Evolutionary conservation across 139 green algal genomes (phyloP).

Genomic region (Spirogloea muscicola): DNA sequence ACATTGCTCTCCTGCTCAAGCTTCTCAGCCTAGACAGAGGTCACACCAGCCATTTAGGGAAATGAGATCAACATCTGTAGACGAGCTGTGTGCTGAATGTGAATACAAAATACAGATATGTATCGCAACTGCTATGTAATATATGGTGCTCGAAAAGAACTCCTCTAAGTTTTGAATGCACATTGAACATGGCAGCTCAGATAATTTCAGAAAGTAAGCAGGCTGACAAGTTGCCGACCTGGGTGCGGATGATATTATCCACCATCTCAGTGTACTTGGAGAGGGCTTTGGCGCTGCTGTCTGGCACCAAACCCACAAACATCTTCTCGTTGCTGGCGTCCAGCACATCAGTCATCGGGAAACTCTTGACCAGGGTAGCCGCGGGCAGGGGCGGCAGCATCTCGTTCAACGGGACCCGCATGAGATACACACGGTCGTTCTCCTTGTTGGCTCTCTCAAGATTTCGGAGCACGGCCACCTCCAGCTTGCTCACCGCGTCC

Average conservation of each 20-base stretch:
- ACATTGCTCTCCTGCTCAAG: constrained; percentile 76
- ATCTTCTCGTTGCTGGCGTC: constrained; percentile 34
- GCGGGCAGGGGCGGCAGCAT: constrained; percentile 16
- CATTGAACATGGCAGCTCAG: no score
- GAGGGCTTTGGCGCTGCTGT: constrained; percentile 41
- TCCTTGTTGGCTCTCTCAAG: constrained; percentile 42
- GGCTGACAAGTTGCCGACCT: no score
- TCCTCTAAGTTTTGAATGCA: no score
- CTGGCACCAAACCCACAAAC: constrained; percentile 42
- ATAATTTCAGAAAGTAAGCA: not conserved
- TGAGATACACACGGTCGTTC: constrained; percentile 47
- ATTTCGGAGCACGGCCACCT: constrained; percentile 18
- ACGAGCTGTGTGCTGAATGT: no score
- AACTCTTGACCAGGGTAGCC: constrained; percentile 21
- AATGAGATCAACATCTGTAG: no score
- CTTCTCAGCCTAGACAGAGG: constrained; percentile 24
- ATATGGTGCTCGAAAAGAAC: no score
- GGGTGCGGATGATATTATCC: constrained; percentile 67
- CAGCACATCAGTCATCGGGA: constrained; percentile 4
- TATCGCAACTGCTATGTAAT: no score
- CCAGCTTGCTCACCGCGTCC: constrained; percentile 40
- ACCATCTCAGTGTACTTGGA: constrained; percentile 70
- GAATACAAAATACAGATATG: no score
- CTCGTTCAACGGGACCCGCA: constrained; percentile 27
- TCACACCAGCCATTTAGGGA: no score